Conservation (phyloP, 2,329 filamentous ascomycete genomes). For the Claviceps paspali region DNA sequence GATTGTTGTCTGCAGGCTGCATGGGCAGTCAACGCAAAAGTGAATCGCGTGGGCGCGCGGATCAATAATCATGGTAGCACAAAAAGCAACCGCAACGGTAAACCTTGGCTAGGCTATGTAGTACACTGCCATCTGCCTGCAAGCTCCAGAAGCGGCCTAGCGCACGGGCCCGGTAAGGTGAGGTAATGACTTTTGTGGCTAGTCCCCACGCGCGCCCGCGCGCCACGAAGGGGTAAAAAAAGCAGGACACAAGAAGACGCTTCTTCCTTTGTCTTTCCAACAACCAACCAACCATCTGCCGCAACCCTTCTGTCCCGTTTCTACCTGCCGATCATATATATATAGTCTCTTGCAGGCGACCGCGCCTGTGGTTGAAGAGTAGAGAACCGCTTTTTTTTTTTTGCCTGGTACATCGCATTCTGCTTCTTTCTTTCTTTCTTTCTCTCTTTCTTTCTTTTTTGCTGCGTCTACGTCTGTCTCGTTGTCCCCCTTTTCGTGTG, state of each 20-base stretch:
- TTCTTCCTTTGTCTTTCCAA: neutral
- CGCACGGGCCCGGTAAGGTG: too few relatives aligned
- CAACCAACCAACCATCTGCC: neutral
- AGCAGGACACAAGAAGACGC: neutral
- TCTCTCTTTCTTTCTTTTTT: neutral
- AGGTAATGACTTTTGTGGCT: neutral
- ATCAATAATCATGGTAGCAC: too few relatives aligned
- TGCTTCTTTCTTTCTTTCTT: neutral
- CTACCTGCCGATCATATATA: too few relatives aligned
- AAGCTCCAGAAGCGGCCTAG: too few relatives aligned
- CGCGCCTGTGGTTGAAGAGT: neutral
- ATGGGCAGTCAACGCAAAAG: too few relatives aligned
- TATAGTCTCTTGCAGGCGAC: neutral
- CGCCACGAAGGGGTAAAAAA: neutral
- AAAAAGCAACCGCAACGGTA: too few relatives aligned
- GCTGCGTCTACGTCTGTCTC: neutral
- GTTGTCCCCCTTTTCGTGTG: neutral
- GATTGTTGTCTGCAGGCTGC: too few relatives aligned
- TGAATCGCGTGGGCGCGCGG: too few relatives aligned
- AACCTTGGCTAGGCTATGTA: too few relatives aligned
- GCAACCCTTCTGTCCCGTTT: neutral
- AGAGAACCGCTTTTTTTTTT: neutral
- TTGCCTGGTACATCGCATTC: too few relatives aligned
- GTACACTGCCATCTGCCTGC: too few relatives aligned
- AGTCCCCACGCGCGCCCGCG: slow-evolving; percentile 3